These are phyloP conservation scores for Lentinula lateritia DNA, from an alignment of 768 basidiomycete species.

Conservation along the genomic window DNA sequence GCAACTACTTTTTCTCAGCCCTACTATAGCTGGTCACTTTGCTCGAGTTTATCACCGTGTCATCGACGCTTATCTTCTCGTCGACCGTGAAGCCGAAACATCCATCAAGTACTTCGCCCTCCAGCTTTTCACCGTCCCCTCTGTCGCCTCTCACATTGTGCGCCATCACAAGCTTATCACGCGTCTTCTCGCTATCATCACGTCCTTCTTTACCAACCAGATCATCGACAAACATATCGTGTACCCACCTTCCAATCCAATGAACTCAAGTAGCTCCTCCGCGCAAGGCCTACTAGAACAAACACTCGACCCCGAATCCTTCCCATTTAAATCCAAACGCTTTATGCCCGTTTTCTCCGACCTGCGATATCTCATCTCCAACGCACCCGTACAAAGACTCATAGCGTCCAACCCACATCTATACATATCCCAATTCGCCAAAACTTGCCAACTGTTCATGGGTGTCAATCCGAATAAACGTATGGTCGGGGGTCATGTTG, in stretches of 20 bases:
- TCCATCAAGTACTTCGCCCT: constrained; percentile 92
- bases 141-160: constrained; percentile 75
- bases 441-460: constrained; percentile 86
- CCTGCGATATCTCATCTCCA: constrained; percentile 80
- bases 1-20: background rate
- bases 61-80: constrained; percentile 86
- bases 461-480: constrained; percentile 89
- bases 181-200: constrained; percentile 77
- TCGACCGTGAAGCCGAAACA: constrained; percentile 92
- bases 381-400: constrained; percentile 70
- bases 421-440: constrained; percentile 66
- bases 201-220: constrained; percentile 90
- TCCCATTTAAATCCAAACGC: constrained; percentile 90
- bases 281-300: constrained; percentile 12
- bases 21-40: constrained; percentile 66
- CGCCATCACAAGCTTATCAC: constrained; percentile 67
- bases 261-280: background rate
- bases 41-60: constrained; percentile 80
- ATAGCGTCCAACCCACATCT: constrained; percentile 59
- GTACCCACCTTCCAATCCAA: constrained; percentile 25
- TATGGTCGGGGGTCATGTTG: constrained; percentile 77
- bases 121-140: constrained; percentile 90
- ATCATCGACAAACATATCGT: constrained; percentile 68
- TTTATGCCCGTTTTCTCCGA: constrained; percentile 95
- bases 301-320: constrained; percentile 72